Conservation (phyloP, 805 yeast genomes). For the Jamesozyma spencerorum region DNA sequence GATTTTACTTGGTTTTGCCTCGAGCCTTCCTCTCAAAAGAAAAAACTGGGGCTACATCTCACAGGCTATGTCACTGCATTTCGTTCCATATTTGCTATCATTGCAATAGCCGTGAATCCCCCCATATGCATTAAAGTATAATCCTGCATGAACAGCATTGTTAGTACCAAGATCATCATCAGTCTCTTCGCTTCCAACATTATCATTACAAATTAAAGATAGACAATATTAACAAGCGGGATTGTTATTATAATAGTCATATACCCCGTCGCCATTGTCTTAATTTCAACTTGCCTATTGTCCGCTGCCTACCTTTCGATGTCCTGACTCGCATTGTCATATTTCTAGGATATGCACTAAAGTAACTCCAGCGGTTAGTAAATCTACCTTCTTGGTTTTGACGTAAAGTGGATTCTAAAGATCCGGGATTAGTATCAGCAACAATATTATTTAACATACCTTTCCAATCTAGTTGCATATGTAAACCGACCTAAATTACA, state of each 20-base stretch:
- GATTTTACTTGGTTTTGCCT: neutral
- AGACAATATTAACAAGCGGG: neutral
- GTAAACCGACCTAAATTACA: neutral
- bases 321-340: slow-evolving; percentile 2
- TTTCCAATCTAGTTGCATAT: slow-evolving; percentile 1
- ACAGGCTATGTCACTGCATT: too few species aligned
- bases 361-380: slow-evolving; percentile 1
- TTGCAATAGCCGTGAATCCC: slow-evolving; percentile 9
- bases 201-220: too few species aligned
- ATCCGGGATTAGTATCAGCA: neutral
- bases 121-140: slow-evolving; percentile 11
- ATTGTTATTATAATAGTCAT: neutral
- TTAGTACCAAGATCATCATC: slow-evolving; percentile 5
- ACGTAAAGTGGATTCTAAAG: slow-evolving; percentile 1
- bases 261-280: neutral
- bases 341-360: too few species aligned
- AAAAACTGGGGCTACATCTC: too few species aligned
- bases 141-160: slow-evolving; percentile 6
- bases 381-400: neutral
- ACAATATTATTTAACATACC: slow-evolving; percentile 1
- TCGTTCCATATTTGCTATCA: slow-evolving; percentile 2
- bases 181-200: neutral
- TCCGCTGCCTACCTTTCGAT: neutral
- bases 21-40: too few species aligned
- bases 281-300: slow-evolving; percentile 1